phyloP scores from a whole-genome alignment of 2,329 filamentous ascomycete genomes.

The Colletotrichum shisoi region DNA sequence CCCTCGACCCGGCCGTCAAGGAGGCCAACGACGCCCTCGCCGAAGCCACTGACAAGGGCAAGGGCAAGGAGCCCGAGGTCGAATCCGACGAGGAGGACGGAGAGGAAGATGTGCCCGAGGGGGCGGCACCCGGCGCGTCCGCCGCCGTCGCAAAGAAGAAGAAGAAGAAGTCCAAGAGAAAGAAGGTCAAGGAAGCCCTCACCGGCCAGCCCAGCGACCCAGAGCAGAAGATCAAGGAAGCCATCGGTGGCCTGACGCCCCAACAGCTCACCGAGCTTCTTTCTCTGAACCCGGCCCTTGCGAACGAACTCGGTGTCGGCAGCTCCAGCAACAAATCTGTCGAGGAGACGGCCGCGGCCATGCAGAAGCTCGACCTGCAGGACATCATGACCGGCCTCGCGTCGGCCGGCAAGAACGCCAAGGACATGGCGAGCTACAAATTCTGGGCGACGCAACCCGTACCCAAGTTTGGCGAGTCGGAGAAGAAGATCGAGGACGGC shows the following conservation, averaged over 20 bases:
- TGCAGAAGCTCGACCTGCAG: conserved; percentile 71
- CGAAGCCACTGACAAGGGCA: conserved; percentile 49
- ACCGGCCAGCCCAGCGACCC: conserved; percentile 49
- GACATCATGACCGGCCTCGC: conserved; percentile 79
- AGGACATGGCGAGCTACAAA: conserved; percentile 97
- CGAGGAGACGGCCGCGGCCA: conserved; percentile 58
- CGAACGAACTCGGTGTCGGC: conserved; percentile 61
- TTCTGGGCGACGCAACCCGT: conserved; percentile 99
- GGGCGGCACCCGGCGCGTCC: conserved; percentile 50
- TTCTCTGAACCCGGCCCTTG: conserved; percentile 75
- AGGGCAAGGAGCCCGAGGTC: conserved; percentile 56
- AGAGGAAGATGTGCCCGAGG: conserved; percentile 52
- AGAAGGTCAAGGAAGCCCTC: conserved; percentile 63
- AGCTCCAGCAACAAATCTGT: conserved; percentile 50
- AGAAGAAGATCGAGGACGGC: conserved; percentile 72
- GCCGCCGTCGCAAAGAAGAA: conserved; percentile 57
- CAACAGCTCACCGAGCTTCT: conserved; percentile 72
- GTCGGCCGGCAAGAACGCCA: conserved; percentile 83
- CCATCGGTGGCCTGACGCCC: conserved; percentile 62
- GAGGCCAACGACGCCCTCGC: conserved; percentile 55
- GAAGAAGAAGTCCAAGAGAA: conserved; percentile 72
- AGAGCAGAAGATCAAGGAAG: conserved; percentile 57
- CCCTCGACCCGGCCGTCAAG: conserved; percentile 62
- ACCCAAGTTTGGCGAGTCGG: conserved; percentile 75
- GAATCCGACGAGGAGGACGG: conserved; percentile 61